Evolutionary conservation across 176 grass and related monocot genomes (phyloP).

Genomic region (Calamus simplicifolius): DNA sequence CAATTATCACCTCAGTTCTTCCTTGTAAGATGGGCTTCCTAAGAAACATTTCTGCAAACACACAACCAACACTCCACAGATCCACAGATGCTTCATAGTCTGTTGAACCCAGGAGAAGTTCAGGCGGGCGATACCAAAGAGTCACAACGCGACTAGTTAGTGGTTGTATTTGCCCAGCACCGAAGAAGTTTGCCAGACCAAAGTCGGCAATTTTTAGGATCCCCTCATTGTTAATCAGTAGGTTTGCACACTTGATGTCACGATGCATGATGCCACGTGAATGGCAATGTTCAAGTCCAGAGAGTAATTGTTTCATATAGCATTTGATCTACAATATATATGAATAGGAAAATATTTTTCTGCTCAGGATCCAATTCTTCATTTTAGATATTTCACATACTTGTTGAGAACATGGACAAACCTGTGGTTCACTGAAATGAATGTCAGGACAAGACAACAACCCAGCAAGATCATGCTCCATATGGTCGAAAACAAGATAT

Average conservation of each 20-base stretch:
- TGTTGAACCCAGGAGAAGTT: constrained; percentile 74
- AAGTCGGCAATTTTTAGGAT: constrained; percentile 94
- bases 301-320: constrained; percentile 82
- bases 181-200: constrained; percentile 65
- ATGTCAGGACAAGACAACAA: constrained; percentile 36
- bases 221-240: constrained; percentile 64
- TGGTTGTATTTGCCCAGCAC: background rate
- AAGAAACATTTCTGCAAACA: constrained; percentile 73
- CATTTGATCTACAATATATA: constrained; percentile 68
- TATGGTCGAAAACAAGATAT: constrained; percentile 52
- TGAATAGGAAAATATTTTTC: background rate
- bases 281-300: constrained; percentile 82
- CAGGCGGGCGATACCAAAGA: constrained; percentile 94
- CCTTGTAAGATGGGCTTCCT: constrained; percentile 75
- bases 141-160: constrained; percentile 84
- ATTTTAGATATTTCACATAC: no score
- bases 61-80: constrained; percentile 91
- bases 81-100: constrained; percentile 73
- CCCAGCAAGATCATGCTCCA: constrained; percentile 51
- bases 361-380: background rate
- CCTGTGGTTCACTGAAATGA: constrained; percentile 37
- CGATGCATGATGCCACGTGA: constrained; percentile 72
- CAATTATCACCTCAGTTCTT: constrained; percentile 60
- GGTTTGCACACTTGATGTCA: constrained; percentile 93
- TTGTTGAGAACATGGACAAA: background rate